phyloP scores from a whole-genome alignment of 345 rosid genomes.

The Gossypium stocksii region DNA sequence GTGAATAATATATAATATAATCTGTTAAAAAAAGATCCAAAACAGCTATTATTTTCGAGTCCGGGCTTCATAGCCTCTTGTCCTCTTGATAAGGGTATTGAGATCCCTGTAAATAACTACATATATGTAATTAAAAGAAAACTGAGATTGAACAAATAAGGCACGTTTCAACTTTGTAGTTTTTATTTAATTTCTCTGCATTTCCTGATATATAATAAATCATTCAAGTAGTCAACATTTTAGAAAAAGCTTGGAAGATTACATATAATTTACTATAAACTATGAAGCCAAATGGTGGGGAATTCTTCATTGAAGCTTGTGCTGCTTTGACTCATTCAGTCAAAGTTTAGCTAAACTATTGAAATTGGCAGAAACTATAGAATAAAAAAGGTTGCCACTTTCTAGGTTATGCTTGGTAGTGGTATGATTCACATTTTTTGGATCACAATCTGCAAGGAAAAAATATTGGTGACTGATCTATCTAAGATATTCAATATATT shows the following conservation, averaged over 20 bases:
- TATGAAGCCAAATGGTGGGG: neutral
- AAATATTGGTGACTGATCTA: no score
- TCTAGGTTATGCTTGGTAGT: neutral
- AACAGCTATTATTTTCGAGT: neutral
- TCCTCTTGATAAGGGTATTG: neutral
- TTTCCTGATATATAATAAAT: neutral
- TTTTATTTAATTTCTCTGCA: neutral
- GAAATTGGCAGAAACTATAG: neutral
- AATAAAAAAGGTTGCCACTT: neutral
- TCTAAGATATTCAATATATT: no score
- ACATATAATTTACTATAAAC: neutral
- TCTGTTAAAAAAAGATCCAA: neutral
- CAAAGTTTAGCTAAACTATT: neutral
- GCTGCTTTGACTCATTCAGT: neutral
- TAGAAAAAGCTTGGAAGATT: neutral
- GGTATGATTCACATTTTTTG: neutral
- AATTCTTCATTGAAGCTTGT: neutral
- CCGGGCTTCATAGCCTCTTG: neutral
- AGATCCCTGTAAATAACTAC: constrained; percentile 17
- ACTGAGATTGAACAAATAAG: constrained; percentile 6
- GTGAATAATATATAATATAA: constrained; percentile 15
- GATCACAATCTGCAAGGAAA: no score
- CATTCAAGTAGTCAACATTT: neutral
- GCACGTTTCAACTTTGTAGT: constrained; percentile 3
- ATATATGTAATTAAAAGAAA: constrained; percentile 22